Conservation (phyloP, 352 stramenopile genomes). For the Pelagophyceae sp. region DNA sequence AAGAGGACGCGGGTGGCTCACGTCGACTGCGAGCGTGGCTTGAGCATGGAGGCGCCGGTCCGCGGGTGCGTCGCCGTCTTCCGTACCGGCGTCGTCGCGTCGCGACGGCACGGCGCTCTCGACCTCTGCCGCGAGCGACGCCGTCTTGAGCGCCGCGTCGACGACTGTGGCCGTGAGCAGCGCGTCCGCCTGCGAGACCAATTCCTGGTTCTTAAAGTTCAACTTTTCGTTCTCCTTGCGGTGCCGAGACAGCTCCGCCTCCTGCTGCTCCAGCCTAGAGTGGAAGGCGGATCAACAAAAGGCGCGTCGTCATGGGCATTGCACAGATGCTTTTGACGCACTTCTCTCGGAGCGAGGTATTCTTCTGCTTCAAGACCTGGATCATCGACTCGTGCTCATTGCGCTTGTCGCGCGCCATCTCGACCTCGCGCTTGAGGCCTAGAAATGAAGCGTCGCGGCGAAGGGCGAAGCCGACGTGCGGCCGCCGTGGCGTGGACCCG, state of each 20-base stretch:
- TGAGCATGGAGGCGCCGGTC: not conserved
- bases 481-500: too few relatives aligned
- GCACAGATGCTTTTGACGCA: not conserved
- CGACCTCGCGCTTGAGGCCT: not conserved
- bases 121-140: not conserved
- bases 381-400: conserved; percentile 16
- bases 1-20: too few relatives aligned
- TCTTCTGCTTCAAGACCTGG: conserved; percentile 14
- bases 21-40: not conserved
- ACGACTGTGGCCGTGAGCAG: not conserved
- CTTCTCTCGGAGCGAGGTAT: not conserved
- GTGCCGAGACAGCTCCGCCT: not conserved
- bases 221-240: conserved; percentile 12
- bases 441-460: too few relatives aligned
- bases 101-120: not conserved
- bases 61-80: not conserved
- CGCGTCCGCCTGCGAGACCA: not conserved
- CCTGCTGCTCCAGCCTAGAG: not conserved
- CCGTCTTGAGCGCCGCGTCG: not conserved
- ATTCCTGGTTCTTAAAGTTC: not conserved
- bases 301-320: not conserved
- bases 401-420: not conserved
- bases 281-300: not conserved
- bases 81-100: not conserved
- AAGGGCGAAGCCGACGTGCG: too few relatives aligned